Evolutionary conservation across 495 filamentous ascomycete genomes (phyloP), one percentile per base, ranked within the genome.

Genomic region (Talaromyces proteolyticus): DNA sequence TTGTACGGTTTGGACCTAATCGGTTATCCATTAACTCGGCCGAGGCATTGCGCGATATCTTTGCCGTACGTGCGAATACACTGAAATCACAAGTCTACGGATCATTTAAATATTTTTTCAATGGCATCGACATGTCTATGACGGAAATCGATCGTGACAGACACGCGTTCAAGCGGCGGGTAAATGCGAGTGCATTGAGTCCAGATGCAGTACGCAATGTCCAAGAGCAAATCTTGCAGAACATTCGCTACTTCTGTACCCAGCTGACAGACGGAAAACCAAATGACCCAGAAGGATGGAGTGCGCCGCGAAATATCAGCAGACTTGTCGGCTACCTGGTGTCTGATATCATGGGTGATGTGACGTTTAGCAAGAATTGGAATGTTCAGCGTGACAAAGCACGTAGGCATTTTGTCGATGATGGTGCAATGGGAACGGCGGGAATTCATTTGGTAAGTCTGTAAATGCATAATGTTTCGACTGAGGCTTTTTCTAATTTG

Each of bases 281-380:
- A 18, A 40, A 14, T 18, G 25, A 29, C 25, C 12, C 38, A 40
- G 38, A 40, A n/a, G 38, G 12, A 40, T 40, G 38, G 38, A 18
- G 17, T 18, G 17, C 38, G 16, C 11, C 12, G 12, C 38, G 17
- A 14, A 18, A 40, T 18, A 40, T 40, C 6, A n/a, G 12, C 38
- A 6, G 38, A 18, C 12, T n/a, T 40, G 4, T 40, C 38, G 17
- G 17, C 12, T 40, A n/a, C 17, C 38, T 40, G 11, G 12, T 40
- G 38, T 40, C 38, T n/a, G 38, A 40, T 16, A 40, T 40, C 38
- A 40, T 40, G 38, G 38, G 38, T n/a, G 38, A 40, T 40, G 38
- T 40, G 38, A 40, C 38, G 4, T 40, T 40, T 18, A n/a, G 12
- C 12, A 40, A 40, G 38, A 40, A 40, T 18, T 40, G 38, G 38